Conservation (phyloP, 2,329 filamentous ascomycete genomes). For the Zelopaecilomyces penicillatus region DNA sequence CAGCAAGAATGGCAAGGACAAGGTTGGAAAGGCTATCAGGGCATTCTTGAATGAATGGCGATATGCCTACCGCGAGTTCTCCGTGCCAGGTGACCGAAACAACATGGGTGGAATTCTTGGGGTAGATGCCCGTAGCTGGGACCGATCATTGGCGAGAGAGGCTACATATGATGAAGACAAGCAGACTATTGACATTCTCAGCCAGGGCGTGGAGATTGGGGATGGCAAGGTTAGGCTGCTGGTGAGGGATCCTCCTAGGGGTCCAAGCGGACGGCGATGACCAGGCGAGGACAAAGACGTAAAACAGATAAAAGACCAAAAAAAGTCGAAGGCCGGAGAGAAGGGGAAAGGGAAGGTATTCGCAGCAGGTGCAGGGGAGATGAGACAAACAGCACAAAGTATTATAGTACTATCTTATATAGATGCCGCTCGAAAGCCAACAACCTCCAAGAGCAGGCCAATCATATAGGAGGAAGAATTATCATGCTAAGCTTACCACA, state of each 20-base stretch:
- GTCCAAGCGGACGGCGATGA: slow-evolving; percentile 41
- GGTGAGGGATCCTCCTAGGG: slow-evolving; percentile 52
- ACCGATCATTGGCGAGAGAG: slow-evolving; percentile 49
- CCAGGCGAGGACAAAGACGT: slow-evolving; percentile 14
- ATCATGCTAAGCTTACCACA: no score
- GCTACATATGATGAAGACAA: slow-evolving; percentile 31
- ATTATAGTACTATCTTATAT: no score
- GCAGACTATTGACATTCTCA: slow-evolving; percentile 48
- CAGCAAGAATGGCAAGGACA: slow-evolving; percentile 98
- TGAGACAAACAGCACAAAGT: no score
- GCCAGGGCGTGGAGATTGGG: slow-evolving; percentile 59
- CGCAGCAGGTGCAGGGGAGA: no score
- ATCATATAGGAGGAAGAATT: no score
- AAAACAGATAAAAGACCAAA: slow-evolving; percentile 21
- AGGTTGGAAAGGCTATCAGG: slow-evolving; percentile 89
- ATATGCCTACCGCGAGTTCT: slow-evolving; percentile 93
- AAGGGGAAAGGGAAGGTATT: no score
- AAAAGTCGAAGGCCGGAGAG: neutral
- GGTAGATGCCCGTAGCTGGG: slow-evolving; percentile 59
- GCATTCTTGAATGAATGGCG: slow-evolving; percentile 91
- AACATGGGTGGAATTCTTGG: slow-evolving; percentile 70
- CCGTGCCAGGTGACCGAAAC: slow-evolving; percentile 83
- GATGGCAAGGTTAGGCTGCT: slow-evolving; percentile 58
- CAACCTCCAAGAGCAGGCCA: no score
- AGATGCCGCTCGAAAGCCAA: no score